A percentile compares a stretch with the other conserved stretches of the same genome.
phyloP scores from a whole-genome alignment of 2,329 filamentous ascomycete species.

The Microdochium paspali region DNA sequence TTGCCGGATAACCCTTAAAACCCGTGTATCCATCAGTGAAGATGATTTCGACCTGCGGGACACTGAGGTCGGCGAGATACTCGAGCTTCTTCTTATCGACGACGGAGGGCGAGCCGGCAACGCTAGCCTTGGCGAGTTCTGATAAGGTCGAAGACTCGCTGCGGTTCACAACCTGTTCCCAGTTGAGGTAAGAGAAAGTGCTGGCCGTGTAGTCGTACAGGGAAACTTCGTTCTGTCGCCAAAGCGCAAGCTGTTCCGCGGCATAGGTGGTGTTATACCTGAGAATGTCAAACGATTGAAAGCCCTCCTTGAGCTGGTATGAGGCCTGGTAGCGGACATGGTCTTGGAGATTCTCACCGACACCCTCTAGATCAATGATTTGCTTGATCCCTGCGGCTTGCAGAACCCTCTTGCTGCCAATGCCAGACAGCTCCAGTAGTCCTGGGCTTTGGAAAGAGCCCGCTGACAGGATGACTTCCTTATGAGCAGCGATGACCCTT shows the following conservation, averaged over 20 bases:
- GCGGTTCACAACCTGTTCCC: slow-evolving; percentile 23
- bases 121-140: slow-evolving; percentile 20
- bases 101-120: slow-evolving; percentile 15
- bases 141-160: slow-evolving; percentile 16
- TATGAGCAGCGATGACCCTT: not conserved
- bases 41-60: slow-evolving; percentile 31
- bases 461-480: not conserved
- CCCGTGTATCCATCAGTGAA: slow-evolving; percentile 36
- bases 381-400: slow-evolving; percentile 24
- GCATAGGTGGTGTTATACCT: slow-evolving; percentile 2
- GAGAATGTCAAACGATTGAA: not conserved
- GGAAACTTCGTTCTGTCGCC: slow-evolving; percentile 18
- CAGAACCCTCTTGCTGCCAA: slow-evolving; percentile 23
- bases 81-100: slow-evolving; percentile 28
- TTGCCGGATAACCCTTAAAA: slow-evolving; percentile 21
- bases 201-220: slow-evolving; percentile 29
- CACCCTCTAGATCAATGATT: slow-evolving; percentile 29
- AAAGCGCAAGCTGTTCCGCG: slow-evolving; percentile 27
- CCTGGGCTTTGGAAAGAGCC: slow-evolving; percentile 3
- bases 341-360: slow-evolving; percentile 40
- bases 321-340: slow-evolving; percentile 19
- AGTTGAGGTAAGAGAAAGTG: slow-evolving; percentile 30
- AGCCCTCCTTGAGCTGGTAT: not conserved
- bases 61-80: slow-evolving; percentile 23
- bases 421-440: slow-evolving; percentile 23